A percentile compares a stretch with the other conserved stretches of the same genome.
These are phyloP conservation scores for Cryptosporidium ubiquitum DNA, from an alignment of 169 alveolate species.

Conservation along the genomic window DNA sequence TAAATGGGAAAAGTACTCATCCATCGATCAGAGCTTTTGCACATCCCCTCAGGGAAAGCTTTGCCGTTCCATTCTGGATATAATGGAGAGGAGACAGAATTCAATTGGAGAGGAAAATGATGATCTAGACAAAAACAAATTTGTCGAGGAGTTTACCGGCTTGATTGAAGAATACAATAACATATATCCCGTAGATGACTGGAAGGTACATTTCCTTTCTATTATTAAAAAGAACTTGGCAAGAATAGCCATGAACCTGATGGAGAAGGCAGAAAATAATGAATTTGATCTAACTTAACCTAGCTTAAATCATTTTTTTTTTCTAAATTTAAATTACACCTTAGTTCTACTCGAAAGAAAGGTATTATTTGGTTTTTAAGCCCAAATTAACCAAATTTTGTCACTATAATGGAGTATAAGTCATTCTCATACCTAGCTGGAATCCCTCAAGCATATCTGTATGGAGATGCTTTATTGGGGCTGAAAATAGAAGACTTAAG, in stretches of 20 bases:
- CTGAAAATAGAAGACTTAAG: slow-evolving; percentile 26
- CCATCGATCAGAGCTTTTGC: slow-evolving; percentile 28
- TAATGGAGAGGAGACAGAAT: slow-evolving; percentile 39
- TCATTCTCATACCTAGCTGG: slow-evolving; percentile 64
- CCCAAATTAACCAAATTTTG: background rate
- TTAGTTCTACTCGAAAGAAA: background rate
- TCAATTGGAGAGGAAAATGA: background rate
- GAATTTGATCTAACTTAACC: slow-evolving; percentile 56
- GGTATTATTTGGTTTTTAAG: background rate
- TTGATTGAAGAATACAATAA: slow-evolving; percentile 57
- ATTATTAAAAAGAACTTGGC: slow-evolving; percentile 31
- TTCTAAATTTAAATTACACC: background rate
- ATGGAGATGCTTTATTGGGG: slow-evolving; percentile 14
- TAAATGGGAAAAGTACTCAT: slow-evolving; percentile 55
- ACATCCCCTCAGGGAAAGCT: slow-evolving; percentile 47
- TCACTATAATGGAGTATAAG: slow-evolving; percentile 23
- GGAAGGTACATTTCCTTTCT: slow-evolving; percentile 66
- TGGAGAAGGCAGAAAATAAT: slow-evolving; percentile 41
- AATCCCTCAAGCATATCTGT: slow-evolving; percentile 47
- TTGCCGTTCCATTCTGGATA: slow-evolving; percentile 24
- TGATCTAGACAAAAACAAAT: slow-evolving; percentile 1
- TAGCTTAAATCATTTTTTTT: background rate
- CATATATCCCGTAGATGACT: slow-evolving; percentile 63
- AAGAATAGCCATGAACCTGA: slow-evolving; percentile 12
- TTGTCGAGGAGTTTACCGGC: slow-evolving; percentile 36